Evolutionary conservation across 2,329 filamentous ascomycete species (phyloP).

Genomic region (Sarocladiaceae sp.): DNA sequence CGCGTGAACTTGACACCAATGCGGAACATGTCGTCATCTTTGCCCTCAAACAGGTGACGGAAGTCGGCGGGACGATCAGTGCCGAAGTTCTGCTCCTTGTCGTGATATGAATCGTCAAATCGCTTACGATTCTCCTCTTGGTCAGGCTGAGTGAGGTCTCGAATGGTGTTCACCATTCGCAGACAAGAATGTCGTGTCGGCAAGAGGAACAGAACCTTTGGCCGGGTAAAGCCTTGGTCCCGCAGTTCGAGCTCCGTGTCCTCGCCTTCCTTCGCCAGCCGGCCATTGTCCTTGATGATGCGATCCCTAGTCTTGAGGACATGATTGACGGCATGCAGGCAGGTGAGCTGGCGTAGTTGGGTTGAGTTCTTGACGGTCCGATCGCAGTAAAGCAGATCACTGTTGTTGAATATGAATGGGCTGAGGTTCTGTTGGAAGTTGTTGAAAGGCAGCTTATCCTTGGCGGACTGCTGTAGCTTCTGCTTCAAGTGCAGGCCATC

Average conservation of each 20-base stretch:
- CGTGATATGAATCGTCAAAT: conserved; percentile 78
- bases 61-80: conserved; percentile 81
- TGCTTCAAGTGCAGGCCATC: conserved; percentile 63
- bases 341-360: conserved; percentile 65
- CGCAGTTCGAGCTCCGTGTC: conserved; percentile 68
- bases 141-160: conserved; percentile 71
- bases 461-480: conserved; percentile 55
- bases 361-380: conserved; percentile 66
- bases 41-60: conserved; percentile 83
- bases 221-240: conserved; percentile 93
- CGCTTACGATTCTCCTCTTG: conserved; percentile 94
- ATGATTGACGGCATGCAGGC: conserved; percentile 86
- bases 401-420: conserved; percentile 74
- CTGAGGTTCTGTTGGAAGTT: conserved; percentile 61
- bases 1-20: conserved; percentile 95
- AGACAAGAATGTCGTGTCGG: conserved; percentile 86
- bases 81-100: conserved; percentile 60
- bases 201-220: conserved; percentile 86
- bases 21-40: conserved; percentile 96
- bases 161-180: conserved; percentile 72
- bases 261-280: conserved; percentile 62
- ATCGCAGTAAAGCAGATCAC: conserved; percentile 73
- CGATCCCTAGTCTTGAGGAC: conserved; percentile 89
- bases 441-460: conserved; percentile 55
- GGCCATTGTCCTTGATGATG: conserved; percentile 88